Evolutionary conservation across 129 eudicot genomes (phyloP), one percentile per base, ranked within the genome.

Genomic region (Tanacetum coccineum): DNA sequence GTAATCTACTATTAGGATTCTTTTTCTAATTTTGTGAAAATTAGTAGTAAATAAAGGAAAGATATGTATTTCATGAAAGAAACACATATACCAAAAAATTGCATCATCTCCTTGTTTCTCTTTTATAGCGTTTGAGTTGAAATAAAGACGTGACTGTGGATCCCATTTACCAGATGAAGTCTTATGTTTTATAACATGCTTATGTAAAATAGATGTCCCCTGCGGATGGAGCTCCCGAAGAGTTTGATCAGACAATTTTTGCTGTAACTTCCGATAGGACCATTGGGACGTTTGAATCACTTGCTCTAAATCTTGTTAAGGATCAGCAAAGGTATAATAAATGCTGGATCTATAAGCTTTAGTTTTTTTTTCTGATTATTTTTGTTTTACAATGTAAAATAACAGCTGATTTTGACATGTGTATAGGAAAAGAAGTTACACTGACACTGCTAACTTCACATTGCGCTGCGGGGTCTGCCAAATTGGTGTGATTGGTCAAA

Each of bases 401-500:
- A 59, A 71, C 12, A 19, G 11, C n/a, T 21, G 28, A 0, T 67
- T 63, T 58, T 68, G 18, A 46, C 42, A n/a, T 45, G n/a, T 74
- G 42, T 63, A 72, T 71, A 94, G 99, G 84, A 81, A 73, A 79
- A 68, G 96, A 74, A 88, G 85, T 73, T 94, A 71, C 54, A 94
- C 96, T 0, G 99, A 89, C 78, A 94, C 99, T 3, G 80, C 95
- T 62, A 86, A 81, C 83, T 89, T 94, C 83, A 94, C 97, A n/a
- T 64, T 94, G 82, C 90, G 99, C 0, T 94, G 99, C 26, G 99
- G 95, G 63, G 95, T 87, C 48, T 89, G 99, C 95, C 99, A 94
- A 71, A 89, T 89, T 63, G 99, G 99, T 46, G 93, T 94, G 26
- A 78, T 83, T 62, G 99, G 99, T 39, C 99, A 94, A 71, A 89